Evolutionary conservation across 441 rosid species (phyloP), one percentile per base, ranked within the genome.

Genomic region (Sinapis alba): DNA sequence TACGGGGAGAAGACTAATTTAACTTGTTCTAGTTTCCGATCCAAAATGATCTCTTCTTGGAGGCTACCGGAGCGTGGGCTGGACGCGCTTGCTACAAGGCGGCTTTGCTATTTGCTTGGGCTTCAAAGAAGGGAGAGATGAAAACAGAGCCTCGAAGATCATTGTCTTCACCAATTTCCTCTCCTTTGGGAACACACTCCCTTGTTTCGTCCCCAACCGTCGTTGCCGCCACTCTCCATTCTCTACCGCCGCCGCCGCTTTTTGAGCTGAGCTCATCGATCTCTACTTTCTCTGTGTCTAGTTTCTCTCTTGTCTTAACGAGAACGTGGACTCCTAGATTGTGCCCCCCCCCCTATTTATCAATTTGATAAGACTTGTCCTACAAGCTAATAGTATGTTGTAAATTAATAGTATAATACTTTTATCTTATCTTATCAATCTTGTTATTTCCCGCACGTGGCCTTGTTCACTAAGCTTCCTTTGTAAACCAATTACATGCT

Each of bases 151-250:
- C 8, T 84, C 20, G 13, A 84, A 10, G 64, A 84, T 79, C 81
- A 78, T 70, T 4, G 71, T 81, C 74, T 79, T 84, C 51, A 86
- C 85, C 20, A 74, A 15, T 77, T 68, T 80, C 60, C 75, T 78
- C 73, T 71, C 62, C 71, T 74, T 76, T 8, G 84, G 85, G 51
- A 83, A 68, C 50, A 83, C 83, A 58, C 83, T 83, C 18, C 78
- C 83, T 19, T 56, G 38, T 51, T 77, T 71, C 20, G 74, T 28
- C 34, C 79, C 77, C 28, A 77, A 62, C 70, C 62, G 30, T 11
- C 15, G 59, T 24, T 0, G 36, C 36, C 38, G 13, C 70, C 59
- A 18, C 18, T 36, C 72, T 62, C 50, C 72, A 5, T 47, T 56
- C 21, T 36, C 56, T 0, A 6, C 57, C 45, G 13, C 47, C 32